Evolutionary conservation across 441 rosid genomes (phyloP), one percentile per base, ranked within the genome.

Genomic region (Metrosideros polymorpha): DNA sequence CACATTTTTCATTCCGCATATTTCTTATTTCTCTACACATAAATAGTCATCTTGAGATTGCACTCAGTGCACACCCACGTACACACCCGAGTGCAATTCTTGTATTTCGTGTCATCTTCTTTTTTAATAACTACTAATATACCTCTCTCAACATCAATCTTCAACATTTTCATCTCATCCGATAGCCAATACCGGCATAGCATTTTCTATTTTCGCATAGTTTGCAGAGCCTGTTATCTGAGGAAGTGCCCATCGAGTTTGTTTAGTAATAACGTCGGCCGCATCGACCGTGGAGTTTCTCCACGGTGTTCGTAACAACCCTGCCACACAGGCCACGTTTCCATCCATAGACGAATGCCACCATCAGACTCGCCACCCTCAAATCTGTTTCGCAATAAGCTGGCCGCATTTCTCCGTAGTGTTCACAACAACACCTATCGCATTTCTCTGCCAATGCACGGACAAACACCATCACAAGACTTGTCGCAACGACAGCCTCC

Each of bases 51-150:
- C 10, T 1, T 32, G 12, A 32, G 6, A 63, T 63, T 63, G 76
- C 43, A 32, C 42, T n/a, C 3, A 1, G 9, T 63, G 76, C 24
- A 2, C 75, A n/a, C 2, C 5, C 13, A n/a, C 6, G 18, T 3
- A 5, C 35, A 59, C 66, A 63, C 0, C 25, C 14, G 1, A 66
- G 77, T 32, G 42, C 77, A 66, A 66, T 66, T 63, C 43, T 35
- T 6, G 92, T 93, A 71, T 94, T 93, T 42, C 92, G 91, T 52
- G 91, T 91, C 89, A 91, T 93, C 47, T 92, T 91, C 85, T 91
- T 92, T 27, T 76, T 89, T 18, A 83, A 91, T 85, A 76, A 82
- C 17, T 88, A 92, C 10, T 91, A 88, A 55, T 91, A 92, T 84
- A 6, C 42, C 27, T 75, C 51, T 42, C 84, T 89, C 12, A 86